These are phyloP conservation scores for Porcisia deanei DNA, from an alignment of 208 protist species.

Conservation along the genomic window DNA sequence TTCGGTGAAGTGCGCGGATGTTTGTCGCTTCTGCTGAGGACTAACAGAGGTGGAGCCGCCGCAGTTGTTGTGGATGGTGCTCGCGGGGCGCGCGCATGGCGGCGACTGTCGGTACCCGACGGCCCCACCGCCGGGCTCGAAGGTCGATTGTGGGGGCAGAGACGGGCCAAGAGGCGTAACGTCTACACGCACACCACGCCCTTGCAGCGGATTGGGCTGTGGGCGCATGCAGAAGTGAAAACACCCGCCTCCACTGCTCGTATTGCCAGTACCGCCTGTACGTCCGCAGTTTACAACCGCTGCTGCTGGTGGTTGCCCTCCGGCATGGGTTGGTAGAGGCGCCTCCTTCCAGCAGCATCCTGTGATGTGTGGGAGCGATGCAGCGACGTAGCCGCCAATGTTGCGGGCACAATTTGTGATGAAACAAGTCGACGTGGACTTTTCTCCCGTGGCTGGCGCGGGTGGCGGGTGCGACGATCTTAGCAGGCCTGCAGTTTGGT, in stretches of 20 bases:
- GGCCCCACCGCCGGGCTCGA: neutral
- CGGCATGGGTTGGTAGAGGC: slow-evolving; percentile 2
- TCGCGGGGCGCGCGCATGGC: slow-evolving; percentile 1
- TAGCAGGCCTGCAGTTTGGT: neutral
- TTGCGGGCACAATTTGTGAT: slow-evolving; percentile 13
- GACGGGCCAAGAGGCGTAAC: neutral
- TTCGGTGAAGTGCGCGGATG: slow-evolving; percentile 9
- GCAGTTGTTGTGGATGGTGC: neutral
- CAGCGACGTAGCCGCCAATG: slow-evolving; percentile 14
- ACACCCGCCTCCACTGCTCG: neutral
- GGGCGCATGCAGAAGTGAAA: neutral
- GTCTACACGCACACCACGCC: slow-evolving; percentile 10
- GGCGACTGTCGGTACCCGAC: neutral
- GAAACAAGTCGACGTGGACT: neutral
- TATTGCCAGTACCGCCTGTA: neutral
- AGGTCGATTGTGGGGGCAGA: neutral
- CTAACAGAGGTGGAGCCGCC: slow-evolving; percentile 8
- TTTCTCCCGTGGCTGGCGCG: neutral
- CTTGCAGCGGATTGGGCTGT: slow-evolving; percentile 1
- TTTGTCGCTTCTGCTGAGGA: neutral
- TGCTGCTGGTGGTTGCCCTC: neutral
- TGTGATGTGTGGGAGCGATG: neutral
- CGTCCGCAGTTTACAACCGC: neutral
- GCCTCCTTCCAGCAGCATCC: neutral
- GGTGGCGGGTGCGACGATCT: neutral